phyloP scores from a whole-genome alignment of 352 stramenopile species.

The Pythium folliculosum region DNA sequence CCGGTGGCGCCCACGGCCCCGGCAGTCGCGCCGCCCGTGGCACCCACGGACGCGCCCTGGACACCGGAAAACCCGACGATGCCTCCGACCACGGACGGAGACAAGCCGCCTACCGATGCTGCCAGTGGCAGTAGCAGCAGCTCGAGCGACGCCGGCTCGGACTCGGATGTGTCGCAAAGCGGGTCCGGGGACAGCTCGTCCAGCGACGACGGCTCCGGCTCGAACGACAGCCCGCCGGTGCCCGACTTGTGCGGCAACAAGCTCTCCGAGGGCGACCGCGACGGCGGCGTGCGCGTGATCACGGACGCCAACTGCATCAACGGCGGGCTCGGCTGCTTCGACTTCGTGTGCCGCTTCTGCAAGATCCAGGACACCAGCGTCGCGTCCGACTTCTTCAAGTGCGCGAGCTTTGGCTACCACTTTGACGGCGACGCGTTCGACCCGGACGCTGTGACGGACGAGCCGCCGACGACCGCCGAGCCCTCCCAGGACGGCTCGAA shows the following conservation, averaged over 20 bases:
- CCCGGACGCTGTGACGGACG: background rate
- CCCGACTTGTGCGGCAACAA: background rate
- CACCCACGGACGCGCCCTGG: background rate
- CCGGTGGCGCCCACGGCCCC: background rate
- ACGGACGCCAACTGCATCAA: slow-evolving; percentile 25
- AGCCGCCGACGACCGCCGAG: background rate
- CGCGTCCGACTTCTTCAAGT: slow-evolving; percentile 7
- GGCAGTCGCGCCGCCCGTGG: background rate
- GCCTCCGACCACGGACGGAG: background rate
- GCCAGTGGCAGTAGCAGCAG: background rate
- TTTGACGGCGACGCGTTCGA: slow-evolving; percentile 5
- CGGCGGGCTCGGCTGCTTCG: slow-evolving; percentile 16
- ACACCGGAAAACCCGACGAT: background rate
- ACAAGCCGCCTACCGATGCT: background rate
- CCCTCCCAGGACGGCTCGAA: background rate
- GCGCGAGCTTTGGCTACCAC: slow-evolving; percentile 19
- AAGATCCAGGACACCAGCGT: slow-evolving; percentile 5
- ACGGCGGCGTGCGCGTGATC: slow-evolving; percentile 24
- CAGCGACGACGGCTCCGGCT: background rate
- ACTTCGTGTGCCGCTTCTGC: slow-evolving; percentile 18
- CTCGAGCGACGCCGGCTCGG: slow-evolving; percentile 2
- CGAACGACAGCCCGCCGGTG: background rate
- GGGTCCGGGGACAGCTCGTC: background rate
- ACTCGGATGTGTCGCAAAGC: background rate
- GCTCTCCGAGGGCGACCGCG: slow-evolving; percentile 18